Base-by-base conservation (phyloP, 768 basidiomycete genomes). In the Russula lepida region DNA sequence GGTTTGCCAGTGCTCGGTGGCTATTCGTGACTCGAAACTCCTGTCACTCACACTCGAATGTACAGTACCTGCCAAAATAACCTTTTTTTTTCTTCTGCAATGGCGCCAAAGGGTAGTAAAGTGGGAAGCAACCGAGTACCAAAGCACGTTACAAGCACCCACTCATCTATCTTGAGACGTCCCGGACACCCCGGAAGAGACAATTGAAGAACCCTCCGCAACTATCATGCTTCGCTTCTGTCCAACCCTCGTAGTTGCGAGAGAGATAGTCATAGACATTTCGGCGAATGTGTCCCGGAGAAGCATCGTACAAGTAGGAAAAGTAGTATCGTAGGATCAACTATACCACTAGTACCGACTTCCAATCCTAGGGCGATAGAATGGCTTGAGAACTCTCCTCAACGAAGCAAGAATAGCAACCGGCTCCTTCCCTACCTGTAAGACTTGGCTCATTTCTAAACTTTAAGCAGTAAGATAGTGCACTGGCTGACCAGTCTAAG, bases 211-310 rank as follows among this genome's bases (percentile, higher is more conserved):
- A 25, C 23, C 23, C 46, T 51, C 30, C 32, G 21, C 11, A 5
- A 1, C 23, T 21, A 15, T 32, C n/a, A 23, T 21, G 54, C 54
- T 55, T 43, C 41, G 21, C 11, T 43, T 43, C 43, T 21, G 21
- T 12, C 23, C 4, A 12, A 23, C 37, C 27, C 39, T 30, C 37
- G 2, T 32, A 41, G 6, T 19, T 30, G 27, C 27, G 37, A 11
- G 37, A 27, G 35, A 35, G 6, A n/a, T n/a, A n/a, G n/a, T n/a
- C 15, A 41, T n/a, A 4, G 25, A 12, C 8, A 44, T 55, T 32
- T 55, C 54, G 54, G 54, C n/a, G 28, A 55, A 21, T 44, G 54
- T 44, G 54, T 12, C 53, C 53, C 54, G n/a, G 3, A 44, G 54
- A 55, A 55, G 54, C 53, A 39, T 15, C 39, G 53, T 15, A 28